phyloP scores from a whole-genome alignment of 345 rosid genomes.

The Viola odorata region DNA sequence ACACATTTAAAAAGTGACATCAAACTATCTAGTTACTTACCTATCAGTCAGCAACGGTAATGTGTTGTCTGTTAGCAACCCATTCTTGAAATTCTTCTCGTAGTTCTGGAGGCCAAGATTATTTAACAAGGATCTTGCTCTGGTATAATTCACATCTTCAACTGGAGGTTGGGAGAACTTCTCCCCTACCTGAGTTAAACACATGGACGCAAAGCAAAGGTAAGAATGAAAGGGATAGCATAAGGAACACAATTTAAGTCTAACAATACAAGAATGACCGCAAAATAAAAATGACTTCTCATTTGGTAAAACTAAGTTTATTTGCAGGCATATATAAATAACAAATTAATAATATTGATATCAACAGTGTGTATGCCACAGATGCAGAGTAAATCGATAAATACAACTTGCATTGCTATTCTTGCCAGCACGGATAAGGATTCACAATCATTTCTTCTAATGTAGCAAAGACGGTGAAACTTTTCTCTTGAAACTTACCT shows the following conservation, averaged over 20 bases:
- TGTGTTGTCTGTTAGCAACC: slow-evolving; percentile 72
- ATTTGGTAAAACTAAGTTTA: no score
- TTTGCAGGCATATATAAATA: no score
- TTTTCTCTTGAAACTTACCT: slow-evolving; percentile 43
- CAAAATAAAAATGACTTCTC: not conserved
- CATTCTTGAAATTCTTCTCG: slow-evolving; percentile 86
- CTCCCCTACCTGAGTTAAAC: slow-evolving; percentile 57
- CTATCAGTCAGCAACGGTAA: slow-evolving; percentile 90
- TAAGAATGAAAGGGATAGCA: not conserved
- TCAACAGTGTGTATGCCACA: no score
- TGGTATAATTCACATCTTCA: slow-evolving; percentile 52
- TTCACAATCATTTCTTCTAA: not conserved
- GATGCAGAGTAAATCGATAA: not conserved
- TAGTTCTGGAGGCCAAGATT: slow-evolving; percentile 80
- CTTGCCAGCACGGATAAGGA: not conserved
- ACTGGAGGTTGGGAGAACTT: slow-evolving; percentile 54
- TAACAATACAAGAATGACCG: not conserved
- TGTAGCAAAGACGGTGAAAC: not conserved
- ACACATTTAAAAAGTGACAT: not conserved
- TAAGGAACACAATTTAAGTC: not conserved
- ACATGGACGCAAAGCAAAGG: slow-evolving; percentile 8
- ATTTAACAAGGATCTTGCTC: slow-evolving; percentile 55
- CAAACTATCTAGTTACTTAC: slow-evolving; percentile 28
- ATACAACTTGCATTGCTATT: not conserved
- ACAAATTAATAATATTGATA: no score